Conservation (phyloP, 179 eudicot species). For the Carnegiea gigantea region DNA sequence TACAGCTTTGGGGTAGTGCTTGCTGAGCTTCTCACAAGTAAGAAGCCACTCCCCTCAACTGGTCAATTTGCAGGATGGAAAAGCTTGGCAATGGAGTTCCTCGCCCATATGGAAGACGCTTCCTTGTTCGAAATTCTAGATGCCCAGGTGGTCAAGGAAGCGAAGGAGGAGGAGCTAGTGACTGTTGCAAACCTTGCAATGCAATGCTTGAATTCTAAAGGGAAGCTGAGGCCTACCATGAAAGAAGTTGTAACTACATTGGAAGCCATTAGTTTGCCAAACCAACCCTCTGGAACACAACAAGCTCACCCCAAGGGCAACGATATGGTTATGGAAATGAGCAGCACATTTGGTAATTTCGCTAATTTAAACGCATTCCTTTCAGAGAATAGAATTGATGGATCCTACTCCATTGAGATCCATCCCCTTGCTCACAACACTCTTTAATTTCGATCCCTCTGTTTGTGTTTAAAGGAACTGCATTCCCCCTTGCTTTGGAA, state of each 20-base stretch:
- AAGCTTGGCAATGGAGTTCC: slow-evolving; percentile 23
- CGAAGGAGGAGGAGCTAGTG: not conserved
- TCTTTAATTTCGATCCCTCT: too few species aligned
- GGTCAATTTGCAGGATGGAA: slow-evolving; percentile 12
- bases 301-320: too few species aligned
- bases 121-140: slow-evolving; percentile 15
- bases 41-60: slow-evolving; percentile 11
- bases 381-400: slow-evolving; percentile 8
- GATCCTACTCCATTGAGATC: slow-evolving; percentile 9
- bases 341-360: not conserved
- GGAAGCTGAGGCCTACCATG: slow-evolving; percentile 22
- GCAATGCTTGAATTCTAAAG: slow-evolving; percentile 16
- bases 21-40: slow-evolving; percentile 18
- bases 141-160: not conserved
- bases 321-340: too few species aligned
- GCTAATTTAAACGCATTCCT: slow-evolving; percentile 17
- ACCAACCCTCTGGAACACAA: too few species aligned
- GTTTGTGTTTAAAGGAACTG: too few species aligned
- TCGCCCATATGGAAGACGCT: slow-evolving; percentile 13
- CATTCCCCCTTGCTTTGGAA: too few species aligned
- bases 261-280: not conserved
- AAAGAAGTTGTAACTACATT: slow-evolving; percentile 15
- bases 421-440: not conserved
- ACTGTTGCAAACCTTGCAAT: slow-evolving; percentile 10
- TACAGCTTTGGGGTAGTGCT: slow-evolving; percentile 23